A percentile compares a stretch with the other conserved stretches of the same genome.
These are phyloP conservation scores for Liquidambar formosana DNA, from an alignment of 164 flowering plant species.

Conservation along the genomic window DNA sequence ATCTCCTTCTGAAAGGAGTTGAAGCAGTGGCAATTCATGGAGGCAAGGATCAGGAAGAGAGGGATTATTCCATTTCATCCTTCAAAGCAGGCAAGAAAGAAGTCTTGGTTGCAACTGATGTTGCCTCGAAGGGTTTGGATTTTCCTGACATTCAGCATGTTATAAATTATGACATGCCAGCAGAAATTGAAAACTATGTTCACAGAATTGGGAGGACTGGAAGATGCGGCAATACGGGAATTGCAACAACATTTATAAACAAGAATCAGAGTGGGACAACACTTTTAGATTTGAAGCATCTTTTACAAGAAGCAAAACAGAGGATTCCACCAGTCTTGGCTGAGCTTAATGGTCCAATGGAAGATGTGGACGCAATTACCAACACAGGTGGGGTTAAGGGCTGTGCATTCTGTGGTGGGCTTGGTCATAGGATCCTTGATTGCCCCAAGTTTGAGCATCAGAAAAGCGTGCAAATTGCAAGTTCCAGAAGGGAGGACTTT, in stretches of 20 bases:
- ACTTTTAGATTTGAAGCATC: slow-evolving; percentile 86
- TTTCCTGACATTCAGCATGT: no score
- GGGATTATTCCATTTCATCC: slow-evolving; percentile 86
- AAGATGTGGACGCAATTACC: slow-evolving; percentile 69
- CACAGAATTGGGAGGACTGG: slow-evolving; percentile 94
- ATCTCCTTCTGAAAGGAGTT: slow-evolving; percentile 88
- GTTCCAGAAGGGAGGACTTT: slow-evolving; percentile 79
- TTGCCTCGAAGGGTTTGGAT: no score
- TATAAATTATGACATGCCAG: no score
- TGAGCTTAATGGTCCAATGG: slow-evolving; percentile 87
- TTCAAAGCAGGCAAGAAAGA: slow-evolving; percentile 90
- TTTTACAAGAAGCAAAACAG: slow-evolving; percentile 90
- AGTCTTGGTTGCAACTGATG: no score
- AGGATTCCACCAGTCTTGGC: no score
- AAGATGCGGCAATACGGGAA: slow-evolving; percentile 93
- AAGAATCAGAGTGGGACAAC: slow-evolving; percentile 96
- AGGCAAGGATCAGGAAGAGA: slow-evolving; percentile 95
- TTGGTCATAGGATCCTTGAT: slow-evolving; percentile 81
- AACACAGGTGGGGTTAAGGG: slow-evolving; percentile 87
- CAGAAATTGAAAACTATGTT: slow-evolving; percentile 88
- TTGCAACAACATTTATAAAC: no score
- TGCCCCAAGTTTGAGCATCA: no score
- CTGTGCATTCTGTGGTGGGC: slow-evolving; percentile 95
- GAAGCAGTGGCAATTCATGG: slow-evolving; percentile 97
- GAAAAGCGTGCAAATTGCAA: slow-evolving; percentile 72